phyloP scores from a whole-genome alignment of 2,329 filamentous ascomycete species.

The Microcyclospora pomicola region DNA sequence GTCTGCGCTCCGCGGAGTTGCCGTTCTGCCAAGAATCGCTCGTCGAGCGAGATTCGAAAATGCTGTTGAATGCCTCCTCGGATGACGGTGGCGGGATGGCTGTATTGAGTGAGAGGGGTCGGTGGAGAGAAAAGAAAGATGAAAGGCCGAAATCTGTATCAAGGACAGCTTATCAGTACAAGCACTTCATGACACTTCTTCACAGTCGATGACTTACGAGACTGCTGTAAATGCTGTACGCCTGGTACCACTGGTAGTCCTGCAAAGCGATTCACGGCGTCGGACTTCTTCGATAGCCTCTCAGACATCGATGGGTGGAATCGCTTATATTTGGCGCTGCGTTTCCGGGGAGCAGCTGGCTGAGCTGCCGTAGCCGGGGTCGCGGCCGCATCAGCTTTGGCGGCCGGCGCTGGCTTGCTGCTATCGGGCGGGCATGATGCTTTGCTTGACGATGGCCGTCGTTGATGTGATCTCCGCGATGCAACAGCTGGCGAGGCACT shows the following conservation, averaged over 20 bases:
- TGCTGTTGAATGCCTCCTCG: slow-evolving; percentile 65
- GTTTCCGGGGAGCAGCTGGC: slow-evolving; percentile 7
- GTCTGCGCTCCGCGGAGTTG: slow-evolving; percentile 30
- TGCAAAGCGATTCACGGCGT: slow-evolving; percentile 34
- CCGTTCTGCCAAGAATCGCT: slow-evolving; percentile 29
- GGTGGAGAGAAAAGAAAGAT: slow-evolving; percentile 89
- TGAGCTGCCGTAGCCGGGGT: slow-evolving; percentile 5
- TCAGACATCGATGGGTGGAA: not conserved
- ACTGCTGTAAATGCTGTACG: slow-evolving; percentile 53
- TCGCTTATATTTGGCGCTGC: not conserved
- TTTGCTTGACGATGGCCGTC: slow-evolving; percentile 38
- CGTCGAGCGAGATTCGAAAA: slow-evolving; percentile 51
- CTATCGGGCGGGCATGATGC: slow-evolving; percentile 32
- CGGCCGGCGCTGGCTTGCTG: slow-evolving; percentile 17
- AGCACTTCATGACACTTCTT: slow-evolving; percentile 1
- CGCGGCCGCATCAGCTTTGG: slow-evolving; percentile 9
- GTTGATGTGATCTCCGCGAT: slow-evolving; percentile 29
- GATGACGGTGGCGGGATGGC: slow-evolving; percentile 61
- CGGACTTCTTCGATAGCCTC: slow-evolving; percentile 16
- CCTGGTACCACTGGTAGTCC: slow-evolving; percentile 61
- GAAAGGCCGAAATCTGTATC: slow-evolving; percentile 67
- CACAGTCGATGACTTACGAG: slow-evolving; percentile 5
- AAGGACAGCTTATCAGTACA: slow-evolving; percentile 7
- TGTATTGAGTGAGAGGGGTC: slow-evolving; percentile 78
- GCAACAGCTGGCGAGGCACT: slow-evolving; percentile 16